These are phyloP conservation scores for Vigna angularis DNA, from an alignment of 306 rosid species.

Conservation along the genomic window DNA sequence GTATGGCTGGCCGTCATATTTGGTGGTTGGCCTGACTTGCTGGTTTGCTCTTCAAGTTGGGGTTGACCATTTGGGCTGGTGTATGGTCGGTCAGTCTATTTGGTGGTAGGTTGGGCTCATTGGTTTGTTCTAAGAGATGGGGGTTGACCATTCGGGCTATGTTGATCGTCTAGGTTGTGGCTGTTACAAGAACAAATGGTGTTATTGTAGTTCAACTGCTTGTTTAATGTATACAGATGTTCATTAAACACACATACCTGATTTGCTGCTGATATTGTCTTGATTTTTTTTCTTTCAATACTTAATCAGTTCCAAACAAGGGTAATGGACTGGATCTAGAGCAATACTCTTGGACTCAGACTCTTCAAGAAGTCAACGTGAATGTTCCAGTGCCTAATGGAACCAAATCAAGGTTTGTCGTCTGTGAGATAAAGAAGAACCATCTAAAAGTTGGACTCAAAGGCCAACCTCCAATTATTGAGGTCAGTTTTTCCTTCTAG, in stretches of 20 bases:
- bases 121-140: too few relatives aligned
- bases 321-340: slow-evolving; percentile 94
- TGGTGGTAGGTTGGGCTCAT: too few relatives aligned
- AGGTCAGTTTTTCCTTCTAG: slow-evolving; percentile 56
- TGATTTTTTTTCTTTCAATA: neutral
- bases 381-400: slow-evolving; percentile 80
- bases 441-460: slow-evolving; percentile 86
- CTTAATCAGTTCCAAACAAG: slow-evolving; percentile 69
- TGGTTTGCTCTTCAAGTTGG: too few relatives aligned
- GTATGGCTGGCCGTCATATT: too few relatives aligned
- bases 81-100: too few relatives aligned
- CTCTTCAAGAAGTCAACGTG: slow-evolving; percentile 78
- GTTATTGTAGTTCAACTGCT: neutral
- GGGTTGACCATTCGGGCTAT: too few relatives aligned
- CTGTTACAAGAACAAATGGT: neutral
- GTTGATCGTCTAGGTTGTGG: too few relatives aligned
- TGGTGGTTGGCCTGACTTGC: too few relatives aligned
- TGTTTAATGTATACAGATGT: neutral
- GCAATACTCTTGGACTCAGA: slow-evolving; percentile 87
- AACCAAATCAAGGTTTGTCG: slow-evolving; percentile 76
- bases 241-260: neutral
- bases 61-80: too few relatives aligned
- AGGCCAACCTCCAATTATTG: slow-evolving; percentile 92
- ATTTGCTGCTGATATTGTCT: neutral
- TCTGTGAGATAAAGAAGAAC: slow-evolving; percentile 84